Percentiles rank a stretch among this genome's conserved stretches.
These are phyloP conservation scores for Hygrophorus russula DNA, from an alignment of 768 basidiomycete species.

Conservation along the genomic window DNA sequence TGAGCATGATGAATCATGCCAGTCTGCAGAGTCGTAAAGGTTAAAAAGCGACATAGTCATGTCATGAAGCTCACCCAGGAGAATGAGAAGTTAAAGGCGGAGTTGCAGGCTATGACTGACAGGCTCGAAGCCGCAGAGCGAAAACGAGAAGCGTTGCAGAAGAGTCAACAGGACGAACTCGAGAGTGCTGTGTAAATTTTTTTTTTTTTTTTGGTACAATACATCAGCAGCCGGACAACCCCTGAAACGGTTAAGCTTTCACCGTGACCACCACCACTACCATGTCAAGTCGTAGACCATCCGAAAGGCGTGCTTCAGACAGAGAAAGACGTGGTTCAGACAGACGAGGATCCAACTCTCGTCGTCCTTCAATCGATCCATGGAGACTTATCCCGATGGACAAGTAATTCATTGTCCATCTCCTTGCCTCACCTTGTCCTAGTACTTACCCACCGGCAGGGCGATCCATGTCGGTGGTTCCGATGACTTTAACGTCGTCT, in stretches of 20 bases:
- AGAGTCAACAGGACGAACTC: conserved; percentile 19
- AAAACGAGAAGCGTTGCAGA: conserved; percentile 36
- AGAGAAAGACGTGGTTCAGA: conserved; percentile 32
- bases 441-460: conserved; percentile 18
- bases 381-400: conserved; percentile 69
- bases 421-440: neutral
- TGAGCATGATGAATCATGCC: conserved; percentile 11
- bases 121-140: conserved; percentile 67
- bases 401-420: conserved; percentile 34
- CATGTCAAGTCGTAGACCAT: conserved; percentile 32
- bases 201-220: no score
- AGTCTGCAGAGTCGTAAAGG: conserved; percentile 30
- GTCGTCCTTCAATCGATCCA: conserved; percentile 49
- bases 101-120: conserved; percentile 66
- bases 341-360: conserved; percentile 25
- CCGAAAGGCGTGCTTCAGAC: conserved; percentile 21
- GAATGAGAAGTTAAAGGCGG: conserved; percentile 67
- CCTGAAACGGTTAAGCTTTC: neutral
- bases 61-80: conserved; percentile 69
- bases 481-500: conserved; percentile 86
- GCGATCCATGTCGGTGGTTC: conserved; percentile 41
- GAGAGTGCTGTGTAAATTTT: neutral
- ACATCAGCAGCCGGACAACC: no score
- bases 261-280: conserved; percentile 10
- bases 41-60: conserved; percentile 67